These are phyloP conservation scores for Rosellinia necatrix DNA, from an alignment of 2,329 filamentous ascomycete genomes.

Conservation along the genomic window DNA sequence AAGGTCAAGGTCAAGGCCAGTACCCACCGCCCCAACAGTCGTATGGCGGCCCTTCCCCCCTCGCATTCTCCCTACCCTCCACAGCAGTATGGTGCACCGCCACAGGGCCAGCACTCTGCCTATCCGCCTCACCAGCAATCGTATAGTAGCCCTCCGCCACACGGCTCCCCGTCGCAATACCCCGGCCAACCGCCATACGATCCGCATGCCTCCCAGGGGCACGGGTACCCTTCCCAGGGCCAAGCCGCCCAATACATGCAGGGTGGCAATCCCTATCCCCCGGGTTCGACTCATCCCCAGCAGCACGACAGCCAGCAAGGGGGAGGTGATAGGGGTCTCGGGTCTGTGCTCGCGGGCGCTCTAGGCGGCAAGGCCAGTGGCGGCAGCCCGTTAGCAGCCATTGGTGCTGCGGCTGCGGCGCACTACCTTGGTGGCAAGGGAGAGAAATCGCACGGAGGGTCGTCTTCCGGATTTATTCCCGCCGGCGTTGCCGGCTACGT, in stretches of 20 bases:
- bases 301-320: slow-evolving; percentile 24
- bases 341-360: slow-evolving; percentile 30
- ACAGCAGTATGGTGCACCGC: slow-evolving; percentile 31
- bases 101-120: slow-evolving; percentile 30
- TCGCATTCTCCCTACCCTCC: slow-evolving; percentile 32
- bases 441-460: slow-evolving; percentile 6
- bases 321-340: slow-evolving; percentile 33
- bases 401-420: slow-evolving; percentile 34
- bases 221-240: slow-evolving; percentile 25
- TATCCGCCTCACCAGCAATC: slow-evolving; percentile 32
- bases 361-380: slow-evolving; percentile 27
- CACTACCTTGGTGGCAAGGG: slow-evolving; percentile 28
- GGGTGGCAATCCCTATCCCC: slow-evolving; percentile 26
- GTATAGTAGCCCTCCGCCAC: slow-evolving; percentile 20
- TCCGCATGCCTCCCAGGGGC: slow-evolving; percentile 28
- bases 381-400: slow-evolving; percentile 25
- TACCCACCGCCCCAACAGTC: slow-evolving; percentile 30
- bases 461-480: slow-evolving; percentile 24
- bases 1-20: slow-evolving; percentile 24
- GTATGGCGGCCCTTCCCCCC: slow-evolving; percentile 25
- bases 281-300: too few species aligned
- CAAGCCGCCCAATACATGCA: slow-evolving; percentile 29
- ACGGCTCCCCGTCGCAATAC: slow-evolving; percentile 22
- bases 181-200: slow-evolving; percentile 25
- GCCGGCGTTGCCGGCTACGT: slow-evolving; percentile 26